Percentiles rank a stretch among this genome's conserved stretches.
Evolutionary conservation across 75 land plant genomes (phyloP).

Genomic region (Selaginella moellendorffii): DNA sequence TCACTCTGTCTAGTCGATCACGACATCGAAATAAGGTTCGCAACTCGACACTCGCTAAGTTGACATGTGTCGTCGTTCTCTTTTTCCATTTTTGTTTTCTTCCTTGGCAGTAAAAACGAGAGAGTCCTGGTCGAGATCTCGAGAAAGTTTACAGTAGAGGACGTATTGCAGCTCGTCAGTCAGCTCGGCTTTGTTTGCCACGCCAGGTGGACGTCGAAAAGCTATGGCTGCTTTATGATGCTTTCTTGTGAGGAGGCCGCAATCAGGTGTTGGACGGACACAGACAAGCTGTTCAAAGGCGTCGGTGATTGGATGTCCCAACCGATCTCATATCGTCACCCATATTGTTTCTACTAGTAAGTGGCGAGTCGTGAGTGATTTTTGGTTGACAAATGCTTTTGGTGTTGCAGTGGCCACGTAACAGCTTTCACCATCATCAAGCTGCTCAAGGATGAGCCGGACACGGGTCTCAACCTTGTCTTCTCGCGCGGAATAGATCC

Average conservation of each 20-base stretch:
- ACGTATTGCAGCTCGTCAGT: constrained; percentile 16
- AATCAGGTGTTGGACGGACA: constrained; percentile 18
- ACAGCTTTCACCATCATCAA: constrained; percentile 25
- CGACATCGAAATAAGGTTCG: neutral
- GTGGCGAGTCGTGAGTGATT: neutral
- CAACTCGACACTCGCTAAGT: too few relatives aligned
- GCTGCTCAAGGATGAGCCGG: constrained; percentile 8
- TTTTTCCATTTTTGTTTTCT: neutral
- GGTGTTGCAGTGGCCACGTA: constrained; percentile 25
- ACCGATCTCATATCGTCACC: constrained; percentile 26
- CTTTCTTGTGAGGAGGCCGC: constrained; percentile 11
- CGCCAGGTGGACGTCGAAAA: constrained; percentile 10
- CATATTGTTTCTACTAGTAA: constrained; percentile 31
- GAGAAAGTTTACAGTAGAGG: constrained; percentile 16
- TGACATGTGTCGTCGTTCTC: neutral
- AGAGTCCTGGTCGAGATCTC: constrained; percentile 24
- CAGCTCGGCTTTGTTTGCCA: constrained; percentile 16
- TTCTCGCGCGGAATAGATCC: constrained; percentile 38
- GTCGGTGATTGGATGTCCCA: constrained; percentile 20
- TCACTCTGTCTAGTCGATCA: neutral
- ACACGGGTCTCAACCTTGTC: constrained; percentile 15
- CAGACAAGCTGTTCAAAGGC: constrained; percentile 14
- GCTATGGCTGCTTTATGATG: constrained; percentile 25
- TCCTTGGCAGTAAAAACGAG: constrained; percentile 9
- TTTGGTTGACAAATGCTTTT: neutral